Evolutionary conservation across 23 red algal species (phyloP), one percentile per base, ranked within the genome.

Genomic region (Gracilaria vermiculophylla): DNA sequence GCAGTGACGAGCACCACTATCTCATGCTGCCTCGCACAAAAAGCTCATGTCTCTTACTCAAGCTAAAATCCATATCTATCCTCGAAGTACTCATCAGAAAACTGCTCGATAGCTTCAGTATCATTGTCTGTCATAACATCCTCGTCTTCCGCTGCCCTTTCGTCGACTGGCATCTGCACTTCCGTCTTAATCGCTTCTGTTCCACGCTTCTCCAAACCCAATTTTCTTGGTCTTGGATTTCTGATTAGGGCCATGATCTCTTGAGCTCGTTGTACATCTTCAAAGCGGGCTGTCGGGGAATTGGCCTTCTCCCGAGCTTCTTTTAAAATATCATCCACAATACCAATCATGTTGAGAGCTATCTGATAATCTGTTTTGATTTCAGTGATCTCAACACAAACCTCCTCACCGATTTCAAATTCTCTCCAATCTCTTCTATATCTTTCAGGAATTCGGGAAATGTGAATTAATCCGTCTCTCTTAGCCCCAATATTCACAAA

Each of bases 31-130:
- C n/a, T n/a, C n/a, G n/a, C n/a, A n/a, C n/a, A n/a, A n/a, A n/a
- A n/a, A n/a, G n/a, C n/a, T n/a, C n/a, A n/a, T n/a, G n/a, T n/a
- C n/a, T n/a, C n/a, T n/a, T n/a, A n/a, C 53, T 39, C 28, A 0
- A 5, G 19, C 64, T 56, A 90, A 31, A 80, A 49, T 24, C 86
- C 86, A 71, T 90, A 90, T 58, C 80, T 90, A 69, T 90, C 86
- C 40, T 90, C 86, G 62, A 80, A 80, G 32, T 90, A 90, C 35
- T 90, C 86, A 78, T 90, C 86, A 24, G 86, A 80, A 74, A 90
- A 80, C 43, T 90, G 70, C 5, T 80, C 43, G 50, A 60, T 39
- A 20, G 79, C 73, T 37, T 90, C 73, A 21, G 60, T 19, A 28
- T 90, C 86, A 19, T 77, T 48, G 19, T 65, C 50, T 8, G 77